Base-by-base conservation (phyloP, 805 yeast species). In the Hanseniaspora lachancei region DNA sequence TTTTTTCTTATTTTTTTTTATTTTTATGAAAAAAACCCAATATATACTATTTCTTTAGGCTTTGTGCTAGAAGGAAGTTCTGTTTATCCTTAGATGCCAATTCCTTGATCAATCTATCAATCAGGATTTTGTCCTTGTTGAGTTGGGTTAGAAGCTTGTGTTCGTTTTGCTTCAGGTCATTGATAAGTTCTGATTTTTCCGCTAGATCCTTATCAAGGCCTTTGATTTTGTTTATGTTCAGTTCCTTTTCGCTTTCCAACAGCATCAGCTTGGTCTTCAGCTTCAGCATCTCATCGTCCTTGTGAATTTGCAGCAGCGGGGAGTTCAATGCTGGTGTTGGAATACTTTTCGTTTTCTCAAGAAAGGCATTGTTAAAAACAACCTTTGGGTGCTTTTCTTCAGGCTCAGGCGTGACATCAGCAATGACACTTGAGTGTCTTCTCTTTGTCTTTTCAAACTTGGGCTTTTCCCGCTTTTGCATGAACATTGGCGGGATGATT, bases 401-500 rank as follows among this genome's bases (percentile, higher is more conserved):
- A 16, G 49, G 49, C 20, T 52, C 55, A 3, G 49, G 49, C 2
- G 55, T 44, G 3, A 44, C 49, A 52, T 52, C 39, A 38, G 24
- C 29, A 3, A 50, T 41, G 20, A 40, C 35, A 32, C 35, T 49
- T 39, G 43, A 40, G 36, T 43, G 43, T 42, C 36, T 49, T 41
- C 47, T 40, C 35, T 40, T 49, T 5, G 35, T 20, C 18, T 16
- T 23, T 36, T 12, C 24, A 10, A 12, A 20, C 38, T n/a, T 47
- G 5, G 21, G 32, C 23, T 23, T 34, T 16, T 15, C 38, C n/a
- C 35, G 24, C n/a, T 18, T 46, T 39, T 53, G 56, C 56, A 53
- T 53, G 20, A 46, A 53, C 56, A 53, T 53, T n/a, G 56, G 56
- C 3, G 56, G 56, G 13, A 53, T 44, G 20, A 20, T 53, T 5